A percentile compares a stretch with the other conserved stretches of the same genome.
phyloP scores from a whole-genome alignment of 768 basidiomycete species.

The Tricholoma flavovirens region DNA sequence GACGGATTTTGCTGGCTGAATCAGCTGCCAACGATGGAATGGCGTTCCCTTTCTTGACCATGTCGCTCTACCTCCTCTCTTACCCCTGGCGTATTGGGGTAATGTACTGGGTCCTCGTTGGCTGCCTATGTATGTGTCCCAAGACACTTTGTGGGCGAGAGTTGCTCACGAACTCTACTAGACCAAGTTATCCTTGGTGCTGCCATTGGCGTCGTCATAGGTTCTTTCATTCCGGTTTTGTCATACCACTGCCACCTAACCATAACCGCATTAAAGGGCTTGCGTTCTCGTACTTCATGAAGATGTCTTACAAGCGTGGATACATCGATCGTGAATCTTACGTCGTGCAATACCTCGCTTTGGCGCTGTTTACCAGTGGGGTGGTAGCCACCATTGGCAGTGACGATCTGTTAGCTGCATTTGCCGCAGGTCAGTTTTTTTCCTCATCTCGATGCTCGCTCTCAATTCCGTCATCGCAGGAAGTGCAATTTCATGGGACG shows the following conservation, averaged over 20 bases:
- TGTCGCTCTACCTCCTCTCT: conserved; percentile 81
- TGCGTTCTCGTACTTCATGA: conserved; percentile 71
- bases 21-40: conserved; percentile 95
- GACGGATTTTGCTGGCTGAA: conserved; percentile 81
- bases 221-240: neutral
- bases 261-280: conserved; percentile 36
- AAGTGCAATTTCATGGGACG: conserved; percentile 84
- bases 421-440: conserved; percentile 58
- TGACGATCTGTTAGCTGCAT: conserved; percentile 87
- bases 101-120: conserved; percentile 80
- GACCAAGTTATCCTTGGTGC: conserved; percentile 84
- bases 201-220: conserved; percentile 50
- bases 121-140: conserved; percentile 63
- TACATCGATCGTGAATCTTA: conserved; percentile 81
- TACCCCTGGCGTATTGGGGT: conserved; percentile 62
- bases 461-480: neutral
- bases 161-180: conserved; percentile 17
- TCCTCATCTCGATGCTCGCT: neutral
- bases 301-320: conserved; percentile 51
- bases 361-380: conserved; percentile 71
- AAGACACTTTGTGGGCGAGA: neutral
- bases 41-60: conserved; percentile 86
- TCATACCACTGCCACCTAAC: neutral
- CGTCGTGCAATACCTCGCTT: conserved; percentile 75
- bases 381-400: conserved; percentile 73